Conservation (phyloP, 1,139 yeast genomes). For the Pichia sp. region DNA sequence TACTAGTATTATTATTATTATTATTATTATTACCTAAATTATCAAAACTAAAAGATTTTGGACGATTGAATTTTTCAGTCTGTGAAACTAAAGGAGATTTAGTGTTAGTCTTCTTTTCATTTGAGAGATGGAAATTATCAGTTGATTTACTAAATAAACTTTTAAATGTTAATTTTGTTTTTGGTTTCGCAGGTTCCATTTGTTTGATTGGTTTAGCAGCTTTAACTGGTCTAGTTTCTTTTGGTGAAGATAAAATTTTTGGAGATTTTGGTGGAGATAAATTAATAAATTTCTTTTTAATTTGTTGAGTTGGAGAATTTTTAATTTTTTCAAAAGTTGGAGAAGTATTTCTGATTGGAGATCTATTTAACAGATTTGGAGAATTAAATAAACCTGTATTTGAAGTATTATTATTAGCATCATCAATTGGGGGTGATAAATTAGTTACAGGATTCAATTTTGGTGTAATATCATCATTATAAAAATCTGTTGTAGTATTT, state of each 20-base stretch:
- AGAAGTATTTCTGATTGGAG: constrained; percentile 15
- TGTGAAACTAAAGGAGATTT: constrained; percentile 4
- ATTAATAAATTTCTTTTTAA: constrained; percentile 6
- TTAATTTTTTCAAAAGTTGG: constrained; percentile 14
- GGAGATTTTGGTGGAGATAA: constrained; percentile 2
- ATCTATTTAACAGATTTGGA: constrained; percentile 11
- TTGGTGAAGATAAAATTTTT: neutral
- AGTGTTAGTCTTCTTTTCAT: neutral
- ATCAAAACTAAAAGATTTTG: constrained; percentile 15
- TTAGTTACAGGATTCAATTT: constrained; percentile 2
- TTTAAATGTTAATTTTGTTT: constrained; percentile 24
- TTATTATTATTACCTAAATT: neutral
- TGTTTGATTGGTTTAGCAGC: neutral
- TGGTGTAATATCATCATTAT: constrained; percentile 2
- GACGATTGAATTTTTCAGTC: constrained; percentile 9
- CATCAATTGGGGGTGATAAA: neutral
- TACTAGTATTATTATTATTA: no score
- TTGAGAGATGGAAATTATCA: neutral
- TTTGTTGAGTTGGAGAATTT: constrained; percentile 5
- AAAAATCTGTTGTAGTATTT: neutral
- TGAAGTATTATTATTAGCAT: constrained; percentile 2
- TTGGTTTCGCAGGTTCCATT: constrained; percentile 5
- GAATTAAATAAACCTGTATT: constrained; percentile 4
- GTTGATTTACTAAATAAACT: constrained; percentile 22
- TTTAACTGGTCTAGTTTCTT: neutral